Percentiles rank a stretch among this genome's conserved stretches.
Conservation (phyloP, 2,329 filamentous ascomycete genomes). For the Aspergillus neoniger region DNA sequence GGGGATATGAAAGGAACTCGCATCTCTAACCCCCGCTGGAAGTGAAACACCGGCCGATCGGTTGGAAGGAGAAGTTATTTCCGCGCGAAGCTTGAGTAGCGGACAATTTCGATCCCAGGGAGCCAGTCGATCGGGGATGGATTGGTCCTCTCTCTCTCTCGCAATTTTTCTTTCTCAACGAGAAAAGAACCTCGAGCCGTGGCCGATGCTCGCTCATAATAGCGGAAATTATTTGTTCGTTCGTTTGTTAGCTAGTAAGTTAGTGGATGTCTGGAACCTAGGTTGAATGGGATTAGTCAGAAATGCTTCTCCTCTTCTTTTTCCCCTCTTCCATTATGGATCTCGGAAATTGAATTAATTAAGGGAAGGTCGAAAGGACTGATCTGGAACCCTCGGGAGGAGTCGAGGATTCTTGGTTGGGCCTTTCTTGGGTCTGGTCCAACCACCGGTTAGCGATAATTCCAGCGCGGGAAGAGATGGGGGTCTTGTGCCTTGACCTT, state of each 20-base stretch:
- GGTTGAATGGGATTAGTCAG: constrained; percentile 2
- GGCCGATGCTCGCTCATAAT: background rate
- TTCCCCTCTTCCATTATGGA: background rate
- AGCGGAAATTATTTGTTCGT: background rate
- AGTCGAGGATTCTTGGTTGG: constrained; percentile 2
- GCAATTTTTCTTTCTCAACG: no score
- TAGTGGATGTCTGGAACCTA: background rate
- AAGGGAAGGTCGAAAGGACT: constrained; percentile 5
- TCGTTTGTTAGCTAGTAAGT: no score
- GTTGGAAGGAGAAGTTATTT: background rate
- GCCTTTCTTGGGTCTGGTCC: background rate
- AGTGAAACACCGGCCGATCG: constrained; percentile 8
- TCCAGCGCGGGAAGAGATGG: background rate
- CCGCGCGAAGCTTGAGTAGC: constrained; percentile 7
- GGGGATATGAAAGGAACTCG: constrained; percentile 2
- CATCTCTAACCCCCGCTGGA: background rate
- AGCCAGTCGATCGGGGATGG: background rate
- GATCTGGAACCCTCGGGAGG: constrained; percentile 8
- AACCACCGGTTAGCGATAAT: background rate
- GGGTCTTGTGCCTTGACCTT: background rate
- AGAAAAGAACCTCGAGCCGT: background rate
- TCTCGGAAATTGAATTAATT: constrained; percentile 9
- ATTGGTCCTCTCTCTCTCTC: background rate
- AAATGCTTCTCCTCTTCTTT: background rate
- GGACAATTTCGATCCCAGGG: background rate